Conservation (phyloP, 164 flowering plant genomes). For the Vitis cinerea region DNA sequence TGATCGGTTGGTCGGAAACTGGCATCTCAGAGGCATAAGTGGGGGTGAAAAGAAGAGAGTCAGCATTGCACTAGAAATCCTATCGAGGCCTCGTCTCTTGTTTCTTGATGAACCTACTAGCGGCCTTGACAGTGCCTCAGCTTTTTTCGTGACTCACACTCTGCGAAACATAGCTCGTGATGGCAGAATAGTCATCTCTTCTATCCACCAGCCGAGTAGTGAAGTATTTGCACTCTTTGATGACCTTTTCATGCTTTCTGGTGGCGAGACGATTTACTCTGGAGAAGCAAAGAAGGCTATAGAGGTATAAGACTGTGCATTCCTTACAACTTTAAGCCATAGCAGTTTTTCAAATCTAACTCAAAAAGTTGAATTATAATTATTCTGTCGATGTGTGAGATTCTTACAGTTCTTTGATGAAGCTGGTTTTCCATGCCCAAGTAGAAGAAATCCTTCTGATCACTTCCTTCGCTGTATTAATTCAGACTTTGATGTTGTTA, state of each 20-base stretch:
- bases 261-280: conserved; percentile 62
- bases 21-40: conserved; percentile 54
- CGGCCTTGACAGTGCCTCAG: conserved; percentile 72
- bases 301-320: conserved; percentile 2
- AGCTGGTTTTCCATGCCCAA: conserved; percentile 29
- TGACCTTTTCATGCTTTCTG: conserved; percentile 55
- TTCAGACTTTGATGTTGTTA: conserved; percentile 24
- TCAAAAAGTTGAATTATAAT: too few species aligned
- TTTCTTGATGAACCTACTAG: conserved; percentile 78
- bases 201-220: conserved; percentile 78
- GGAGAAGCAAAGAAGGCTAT: conserved; percentile 27
- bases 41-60: conserved; percentile 66
- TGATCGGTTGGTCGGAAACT: conserved; percentile 60
- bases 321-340: not conserved
- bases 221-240: conserved; percentile 64
- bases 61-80: conserved; percentile 56
- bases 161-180: conserved; percentile 22
- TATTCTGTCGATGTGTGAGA: not conserved
- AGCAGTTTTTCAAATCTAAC: not conserved
- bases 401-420: conserved; percentile 27
- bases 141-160: conserved; percentile 29
- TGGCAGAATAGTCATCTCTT: conserved; percentile 49
- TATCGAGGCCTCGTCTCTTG: conserved; percentile 39
- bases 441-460: conserved; percentile 28
- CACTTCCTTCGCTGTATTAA: conserved; percentile 32